Percentiles rank a stretch among this genome's conserved stretches.
These are phyloP conservation scores for Onygenales sp. DNA, from an alignment of 2,329 filamentous ascomycete genomes.

Conservation along the genomic window DNA sequence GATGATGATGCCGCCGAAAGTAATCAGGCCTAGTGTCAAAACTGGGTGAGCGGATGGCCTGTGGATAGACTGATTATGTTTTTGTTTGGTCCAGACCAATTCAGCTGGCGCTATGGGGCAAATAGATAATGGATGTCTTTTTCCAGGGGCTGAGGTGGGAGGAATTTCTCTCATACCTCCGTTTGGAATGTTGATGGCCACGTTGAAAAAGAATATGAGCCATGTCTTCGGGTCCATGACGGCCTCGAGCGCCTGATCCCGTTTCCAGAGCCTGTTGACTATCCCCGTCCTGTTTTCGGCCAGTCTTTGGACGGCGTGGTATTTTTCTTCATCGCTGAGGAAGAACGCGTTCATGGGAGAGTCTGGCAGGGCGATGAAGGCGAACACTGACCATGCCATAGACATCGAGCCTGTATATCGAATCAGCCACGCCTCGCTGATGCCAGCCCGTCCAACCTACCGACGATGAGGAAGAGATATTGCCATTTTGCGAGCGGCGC, in stretches of 20 bases:
- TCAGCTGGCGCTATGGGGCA: too few species aligned
- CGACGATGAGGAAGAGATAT: conserved; percentile 48
- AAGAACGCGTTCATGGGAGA: conserved; percentile 43
- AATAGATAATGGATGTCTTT: not conserved
- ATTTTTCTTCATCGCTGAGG: conserved; percentile 44
- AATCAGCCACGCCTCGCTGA: not conserved
- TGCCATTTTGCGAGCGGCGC: conserved; percentile 41
- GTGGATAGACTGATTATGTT: not conserved
- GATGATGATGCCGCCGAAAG: conserved; percentile 31
- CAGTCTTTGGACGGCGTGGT: conserved; percentile 34
- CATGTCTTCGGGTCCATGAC: conserved; percentile 29
- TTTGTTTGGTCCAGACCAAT: not conserved
- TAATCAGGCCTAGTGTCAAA: conserved; percentile 19
- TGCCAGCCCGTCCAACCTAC: conserved; percentile 14
- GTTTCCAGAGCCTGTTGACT: conserved; percentile 20
- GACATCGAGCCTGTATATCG: conserved; percentile 25
- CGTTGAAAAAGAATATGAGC: conserved; percentile 24
- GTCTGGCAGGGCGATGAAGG: conserved; percentile 38
- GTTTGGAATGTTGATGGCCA: conserved; percentile 28
- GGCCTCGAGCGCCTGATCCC: conserved; percentile 21
- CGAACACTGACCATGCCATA: conserved; percentile 40
- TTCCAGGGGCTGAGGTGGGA: not conserved
- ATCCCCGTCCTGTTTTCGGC: conserved; percentile 32
- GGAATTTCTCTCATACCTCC: conserved; percentile 21
- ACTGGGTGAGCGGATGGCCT: not conserved